phyloP scores from a whole-genome alignment of 2,329 filamentous ascomycete genomes.

The Sphaerulina populicola region DNA sequence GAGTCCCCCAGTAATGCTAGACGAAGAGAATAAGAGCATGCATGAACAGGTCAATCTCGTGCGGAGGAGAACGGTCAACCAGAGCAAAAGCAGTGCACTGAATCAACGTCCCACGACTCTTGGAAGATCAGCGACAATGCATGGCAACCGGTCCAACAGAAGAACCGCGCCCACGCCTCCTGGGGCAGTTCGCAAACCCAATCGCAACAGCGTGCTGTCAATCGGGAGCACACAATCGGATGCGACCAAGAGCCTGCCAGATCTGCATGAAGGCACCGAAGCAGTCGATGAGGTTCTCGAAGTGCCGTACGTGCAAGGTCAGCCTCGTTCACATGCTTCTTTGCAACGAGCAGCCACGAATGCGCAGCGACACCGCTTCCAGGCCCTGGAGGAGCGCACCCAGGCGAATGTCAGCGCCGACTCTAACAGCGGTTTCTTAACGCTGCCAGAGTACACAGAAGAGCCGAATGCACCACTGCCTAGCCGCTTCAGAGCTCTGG shows the following conservation, averaged over 20 bases:
- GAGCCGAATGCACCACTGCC: constrained; percentile 41
- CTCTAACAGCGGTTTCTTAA: constrained; percentile 73
- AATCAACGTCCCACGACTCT: constrained; percentile 29
- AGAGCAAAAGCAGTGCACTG: constrained; percentile 27
- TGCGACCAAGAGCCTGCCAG: constrained; percentile 25
- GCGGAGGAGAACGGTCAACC: constrained; percentile 32
- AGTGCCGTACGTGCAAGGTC: constrained; percentile 31
- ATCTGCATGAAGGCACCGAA: constrained; percentile 29
- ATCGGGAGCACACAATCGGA: constrained; percentile 26
- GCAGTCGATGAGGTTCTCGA: constrained; percentile 25
- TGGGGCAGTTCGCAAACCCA: constrained; percentile 4
- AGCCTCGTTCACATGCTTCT: constrained; percentile 30
- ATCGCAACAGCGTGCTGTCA: constrained; percentile 23
- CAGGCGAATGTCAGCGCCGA: constrained; percentile 43
- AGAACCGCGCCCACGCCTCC: constrained; percentile 16
- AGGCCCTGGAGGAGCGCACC: constrained; percentile 48
- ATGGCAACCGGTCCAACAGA: constrained; percentile 17
- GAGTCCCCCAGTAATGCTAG: constrained; percentile 29
- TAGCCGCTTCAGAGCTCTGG: constrained; percentile 31
- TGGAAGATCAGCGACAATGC: constrained; percentile 31
- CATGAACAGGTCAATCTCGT: constrained; percentile 32
- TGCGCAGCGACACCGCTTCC: constrained; percentile 61
- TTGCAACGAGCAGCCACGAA: constrained; percentile 47
- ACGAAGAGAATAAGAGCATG: constrained; percentile 31
- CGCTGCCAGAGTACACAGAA: constrained; percentile 67